Conservation (phyloP, 495 filamentous ascomycete genomes). For the Hypoxylon cercidicola region DNA sequence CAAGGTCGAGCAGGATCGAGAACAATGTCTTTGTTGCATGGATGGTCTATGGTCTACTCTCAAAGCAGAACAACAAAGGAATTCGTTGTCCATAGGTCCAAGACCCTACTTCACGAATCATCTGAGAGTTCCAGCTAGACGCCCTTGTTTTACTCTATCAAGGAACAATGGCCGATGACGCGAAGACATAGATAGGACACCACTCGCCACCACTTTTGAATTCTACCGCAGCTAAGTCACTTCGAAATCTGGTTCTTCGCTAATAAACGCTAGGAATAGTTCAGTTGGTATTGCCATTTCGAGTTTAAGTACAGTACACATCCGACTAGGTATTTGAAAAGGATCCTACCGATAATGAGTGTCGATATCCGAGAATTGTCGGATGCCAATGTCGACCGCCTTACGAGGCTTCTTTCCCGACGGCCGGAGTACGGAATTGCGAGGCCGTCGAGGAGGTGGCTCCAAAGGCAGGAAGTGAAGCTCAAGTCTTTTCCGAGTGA, state of each 20-base stretch:
- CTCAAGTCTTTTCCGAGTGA: constrained; percentile 37
- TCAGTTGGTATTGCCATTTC: neutral
- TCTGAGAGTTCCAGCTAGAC: constrained; percentile 2
- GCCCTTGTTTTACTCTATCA: constrained; percentile 15
- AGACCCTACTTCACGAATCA: neutral
- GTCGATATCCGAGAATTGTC: constrained; percentile 35
- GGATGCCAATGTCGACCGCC: constrained; percentile 20
- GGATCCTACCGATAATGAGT: constrained; percentile 29
- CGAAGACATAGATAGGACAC: constrained; percentile 20
- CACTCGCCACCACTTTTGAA: neutral
- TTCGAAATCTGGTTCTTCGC: neutral
- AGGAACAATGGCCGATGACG: constrained; percentile 21
- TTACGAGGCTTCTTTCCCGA: constrained; percentile 42
- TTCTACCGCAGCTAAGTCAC: neutral
- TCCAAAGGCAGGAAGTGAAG: constrained; percentile 37
- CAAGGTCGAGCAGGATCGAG: constrained; percentile 26
- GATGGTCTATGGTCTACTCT: neutral
- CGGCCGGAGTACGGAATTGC: constrained; percentile 45
- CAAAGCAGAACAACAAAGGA: constrained; percentile 17
- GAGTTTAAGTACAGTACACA: constrained; percentile 8
- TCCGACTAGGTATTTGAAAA: constrained; percentile 4
- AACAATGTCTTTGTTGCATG: constrained; percentile 35
- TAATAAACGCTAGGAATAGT: neutral
- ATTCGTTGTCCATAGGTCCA: constrained; percentile 7
- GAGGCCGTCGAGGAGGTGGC: constrained; percentile 44